A percentile compares a stretch with the other conserved stretches of the same genome.
Conservation (phyloP, 345 rosid species). For the Syzygium aromaticum region DNA sequence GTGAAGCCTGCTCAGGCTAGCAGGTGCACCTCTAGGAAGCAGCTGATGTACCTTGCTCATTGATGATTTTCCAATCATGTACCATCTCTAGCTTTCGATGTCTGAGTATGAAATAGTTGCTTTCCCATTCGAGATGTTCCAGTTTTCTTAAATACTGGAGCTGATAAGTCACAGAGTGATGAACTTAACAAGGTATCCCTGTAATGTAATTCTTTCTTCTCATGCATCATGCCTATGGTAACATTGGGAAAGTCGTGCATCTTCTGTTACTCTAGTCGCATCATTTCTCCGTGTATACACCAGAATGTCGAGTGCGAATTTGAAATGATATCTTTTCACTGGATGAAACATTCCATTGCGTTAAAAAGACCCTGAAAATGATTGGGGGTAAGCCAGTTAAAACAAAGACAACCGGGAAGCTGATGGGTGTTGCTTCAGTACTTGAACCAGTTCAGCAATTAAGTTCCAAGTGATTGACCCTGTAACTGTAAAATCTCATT, state of each 20-base stretch:
- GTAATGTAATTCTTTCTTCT: background rate
- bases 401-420: background rate
- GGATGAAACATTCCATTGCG: background rate
- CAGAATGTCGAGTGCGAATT: background rate
- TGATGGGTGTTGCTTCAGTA: background rate
- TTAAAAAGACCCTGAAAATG: background rate
- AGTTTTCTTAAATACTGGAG: background rate
- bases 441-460: background rate
- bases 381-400: background rate
- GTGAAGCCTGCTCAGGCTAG: constrained; percentile 21
- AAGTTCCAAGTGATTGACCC: background rate
- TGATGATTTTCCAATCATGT: background rate
- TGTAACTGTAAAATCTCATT: background rate
- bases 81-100: background rate
- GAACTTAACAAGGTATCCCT: background rate
- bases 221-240: background rate
- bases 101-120: background rate
- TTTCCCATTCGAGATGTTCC: background rate
- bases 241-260: background rate
- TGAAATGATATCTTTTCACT: background rate
- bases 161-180: background rate
- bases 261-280: background rate
- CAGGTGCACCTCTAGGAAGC: background rate
- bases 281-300: background rate
- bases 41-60: background rate